These are phyloP conservation scores for Aspergillus niger DNA, from an alignment of 2,329 filamentous ascomycete species.

Conservation along the genomic window DNA sequence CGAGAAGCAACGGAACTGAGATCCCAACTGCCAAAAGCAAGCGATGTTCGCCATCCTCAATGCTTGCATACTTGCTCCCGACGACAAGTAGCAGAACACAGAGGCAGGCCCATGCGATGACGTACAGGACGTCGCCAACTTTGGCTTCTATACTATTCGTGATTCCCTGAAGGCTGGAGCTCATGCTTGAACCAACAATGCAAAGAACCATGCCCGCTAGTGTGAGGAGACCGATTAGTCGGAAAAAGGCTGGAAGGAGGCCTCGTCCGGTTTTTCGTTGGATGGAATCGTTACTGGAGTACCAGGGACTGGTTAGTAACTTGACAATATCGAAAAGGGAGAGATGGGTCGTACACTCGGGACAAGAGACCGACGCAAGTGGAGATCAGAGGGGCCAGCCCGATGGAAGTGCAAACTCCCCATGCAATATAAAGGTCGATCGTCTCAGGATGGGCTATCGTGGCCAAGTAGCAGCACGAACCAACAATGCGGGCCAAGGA, in stretches of 20 bases:
- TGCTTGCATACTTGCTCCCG: constrained; percentile 31
- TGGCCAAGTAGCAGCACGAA: constrained; percentile 52
- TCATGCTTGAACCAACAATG: constrained; percentile 43
- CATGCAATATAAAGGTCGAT: constrained; percentile 44
- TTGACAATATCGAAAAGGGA: not conserved
- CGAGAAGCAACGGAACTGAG: constrained; percentile 52
- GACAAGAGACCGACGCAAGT: constrained; percentile 49
- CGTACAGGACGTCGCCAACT: constrained; percentile 47
- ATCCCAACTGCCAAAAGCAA: constrained; percentile 48
- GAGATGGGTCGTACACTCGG: constrained; percentile 30
- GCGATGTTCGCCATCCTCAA: constrained; percentile 50
- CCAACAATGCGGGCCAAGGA: constrained; percentile 56
- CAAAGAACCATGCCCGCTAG: constrained; percentile 39
- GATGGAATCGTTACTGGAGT: constrained; percentile 29
- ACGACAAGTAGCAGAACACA: constrained; percentile 37
- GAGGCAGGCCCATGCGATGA: constrained; percentile 45
- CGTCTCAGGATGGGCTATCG: constrained; percentile 45
- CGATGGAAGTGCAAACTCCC: constrained; percentile 50
- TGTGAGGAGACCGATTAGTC: constrained; percentile 34
- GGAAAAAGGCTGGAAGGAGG: constrained; percentile 30
- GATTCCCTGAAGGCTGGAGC: constrained; percentile 31
- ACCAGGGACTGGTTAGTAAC: not conserved
- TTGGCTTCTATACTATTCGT: constrained; percentile 43
- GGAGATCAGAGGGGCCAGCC: constrained; percentile 53
- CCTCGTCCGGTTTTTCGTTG: constrained; percentile 18